These are phyloP conservation scores for Stephania cephalantha DNA, from an alignment of 164 flowering plant genomes.

Conservation along the genomic window DNA sequence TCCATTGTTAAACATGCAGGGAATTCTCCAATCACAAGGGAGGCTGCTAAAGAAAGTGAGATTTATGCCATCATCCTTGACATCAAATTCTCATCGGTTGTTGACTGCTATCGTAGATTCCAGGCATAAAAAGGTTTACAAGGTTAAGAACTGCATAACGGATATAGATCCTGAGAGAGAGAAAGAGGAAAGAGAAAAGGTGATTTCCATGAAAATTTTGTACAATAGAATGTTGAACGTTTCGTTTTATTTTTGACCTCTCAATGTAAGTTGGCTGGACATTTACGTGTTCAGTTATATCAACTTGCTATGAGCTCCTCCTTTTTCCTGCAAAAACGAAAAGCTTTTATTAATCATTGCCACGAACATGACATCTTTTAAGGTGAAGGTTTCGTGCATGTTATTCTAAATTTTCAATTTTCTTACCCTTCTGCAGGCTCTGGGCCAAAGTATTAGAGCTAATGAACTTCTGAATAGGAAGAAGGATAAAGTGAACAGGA, in stretches of 20 bases:
- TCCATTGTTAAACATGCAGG: constrained; percentile 38
- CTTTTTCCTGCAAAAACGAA: not conserved
- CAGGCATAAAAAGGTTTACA: constrained; percentile 89
- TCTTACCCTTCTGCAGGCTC: constrained; percentile 51
- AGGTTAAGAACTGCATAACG: constrained; percentile 88
- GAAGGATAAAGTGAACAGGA: constrained; percentile 75
- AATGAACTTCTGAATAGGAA: constrained; percentile 70
- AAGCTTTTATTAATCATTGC: not conserved
- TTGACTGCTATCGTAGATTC: constrained; percentile 97
- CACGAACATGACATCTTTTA: not conserved
- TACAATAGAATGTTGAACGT: not conserved
- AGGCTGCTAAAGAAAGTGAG: constrained; percentile 82
- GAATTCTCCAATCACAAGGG: constrained; percentile 96
- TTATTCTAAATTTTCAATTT: not conserved
- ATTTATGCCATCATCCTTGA: constrained; percentile 92
- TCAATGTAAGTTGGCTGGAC: not conserved
- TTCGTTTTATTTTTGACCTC: not conserved
- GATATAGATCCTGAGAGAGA: constrained; percentile 98
- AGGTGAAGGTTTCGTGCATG: not conserved
- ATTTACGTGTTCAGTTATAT: not conserved
- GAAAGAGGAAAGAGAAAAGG: constrained; percentile 96
- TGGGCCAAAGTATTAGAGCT: constrained; percentile 79
- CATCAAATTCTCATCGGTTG: constrained; percentile 88
- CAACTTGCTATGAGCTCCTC: not conserved
- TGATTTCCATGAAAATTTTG: constrained; percentile 17